A percentile compares a stretch with the other conserved stretches of the same genome.
phyloP scores from a whole-genome alignment of 2,329 filamentous ascomycete species.

The Penicillium brasilianum region DNA sequence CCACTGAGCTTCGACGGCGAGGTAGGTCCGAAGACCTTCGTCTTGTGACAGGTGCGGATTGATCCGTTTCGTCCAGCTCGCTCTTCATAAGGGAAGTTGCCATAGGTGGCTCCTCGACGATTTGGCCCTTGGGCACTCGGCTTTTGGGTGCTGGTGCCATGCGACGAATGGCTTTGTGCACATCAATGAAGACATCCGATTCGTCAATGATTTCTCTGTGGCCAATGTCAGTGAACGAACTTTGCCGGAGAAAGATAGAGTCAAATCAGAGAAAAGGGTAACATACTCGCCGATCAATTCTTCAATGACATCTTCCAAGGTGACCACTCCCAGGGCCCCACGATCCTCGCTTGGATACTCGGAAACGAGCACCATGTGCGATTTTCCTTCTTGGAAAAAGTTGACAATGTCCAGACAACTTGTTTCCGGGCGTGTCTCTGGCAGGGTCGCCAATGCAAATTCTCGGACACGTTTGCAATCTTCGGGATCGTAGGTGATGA shows the following conservation, averaged over 20 bases:
- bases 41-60: conserved; percentile 27
- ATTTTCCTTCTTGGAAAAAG: conserved; percentile 99
- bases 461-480: conserved; percentile 85
- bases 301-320: conserved; percentile 96
- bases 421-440: conserved; percentile 92
- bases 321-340: conserved; percentile 91
- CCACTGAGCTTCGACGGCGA: conserved; percentile 42
- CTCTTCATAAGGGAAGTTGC: conserved; percentile 38
- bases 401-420: conserved; percentile 98
- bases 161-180: conserved; percentile 95
- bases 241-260: neutral
- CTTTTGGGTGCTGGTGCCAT: conserved; percentile 82
- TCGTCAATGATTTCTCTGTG: conserved; percentile 95
- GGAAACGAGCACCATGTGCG: conserved; percentile 96
- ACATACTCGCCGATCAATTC: conserved; percentile 96
- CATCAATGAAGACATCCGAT: conserved; percentile 96
- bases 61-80: conserved; percentile 49
- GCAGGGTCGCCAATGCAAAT: conserved; percentile 89
- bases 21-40: conserved; percentile 26
- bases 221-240: conserved; percentile 27
- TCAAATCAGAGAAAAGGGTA: no score
- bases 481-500: conserved; percentile 98
- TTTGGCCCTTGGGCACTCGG: conserved; percentile 64
- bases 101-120: conserved; percentile 55
- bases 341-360: conserved; percentile 87